Base-by-base conservation (phyloP, 352 stramenopile species). In the Elongisporangium prolatum region DNA sequence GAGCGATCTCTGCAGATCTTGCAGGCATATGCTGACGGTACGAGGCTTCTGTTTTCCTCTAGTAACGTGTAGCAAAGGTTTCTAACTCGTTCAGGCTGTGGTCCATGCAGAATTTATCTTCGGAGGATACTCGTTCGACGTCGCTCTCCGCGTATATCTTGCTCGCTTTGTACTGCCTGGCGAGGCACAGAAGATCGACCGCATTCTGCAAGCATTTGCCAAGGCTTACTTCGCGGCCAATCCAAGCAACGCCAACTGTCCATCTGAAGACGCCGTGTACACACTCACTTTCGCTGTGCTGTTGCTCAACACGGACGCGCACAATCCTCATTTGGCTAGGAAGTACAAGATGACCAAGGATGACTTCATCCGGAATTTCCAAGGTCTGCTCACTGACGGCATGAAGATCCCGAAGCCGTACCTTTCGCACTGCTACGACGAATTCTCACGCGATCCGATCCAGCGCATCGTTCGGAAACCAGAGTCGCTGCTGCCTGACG, bases 121-220 rank as follows among this genome's bases (percentile, higher is more conserved):
- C 54, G 59, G 80, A 37, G 65, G 64, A 18, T 84, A 78, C 49
- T 57, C 67, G 2, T 86, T 91, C 20, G 84, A 93, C 40, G 68
- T 93, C 4, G 67, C 77, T 20, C 65, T 93, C 25, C 79, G 84
- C 13, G 71, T 90, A n/a, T 93, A 81, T 52, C 71, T 93, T 3
- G 74, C 77, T 34, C 75, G 78, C 37, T 91, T 93, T 53, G 70
- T 80, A 54, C 60, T 91, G 50, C 81, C 81, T 4, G 71, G 75
- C 50, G 84, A 93, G 65, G 84, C 84, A 28, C 84, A 93, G 65
- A 91, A 93, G 60, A 93, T 93, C 50, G 84, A 93, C 66, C 77
- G 84, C n/a, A 86, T 93, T 57, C 66, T 93, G 3, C 77, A 93
- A 50, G 84, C 84, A 7, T 91, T 93, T 38, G 80, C 81, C 18